Percentiles rank a stretch among this genome's conserved stretches.
phyloP scores from a whole-genome alignment of 176 grass and related monocot species.

The Alloteropsis semialata region DNA sequence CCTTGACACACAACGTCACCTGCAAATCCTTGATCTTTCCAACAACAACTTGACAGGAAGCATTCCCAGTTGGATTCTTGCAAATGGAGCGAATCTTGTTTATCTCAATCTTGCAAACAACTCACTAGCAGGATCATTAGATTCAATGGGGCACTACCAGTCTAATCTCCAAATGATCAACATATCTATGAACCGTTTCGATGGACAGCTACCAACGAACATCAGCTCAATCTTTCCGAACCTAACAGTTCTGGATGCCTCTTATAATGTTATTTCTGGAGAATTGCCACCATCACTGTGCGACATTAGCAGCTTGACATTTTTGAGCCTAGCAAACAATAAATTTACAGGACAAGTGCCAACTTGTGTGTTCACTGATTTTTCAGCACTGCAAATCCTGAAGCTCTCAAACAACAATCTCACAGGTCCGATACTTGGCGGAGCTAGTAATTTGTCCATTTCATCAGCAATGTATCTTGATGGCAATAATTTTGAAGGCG shows the following conservation, averaged over 20 bases:
- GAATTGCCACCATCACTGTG: neutral
- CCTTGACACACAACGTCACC: neutral
- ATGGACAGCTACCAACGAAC: neutral
- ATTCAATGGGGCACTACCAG: neutral
- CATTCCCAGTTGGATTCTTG: conserved; percentile 6
- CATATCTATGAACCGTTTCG: conserved; percentile 3
- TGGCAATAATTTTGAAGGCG: neutral
- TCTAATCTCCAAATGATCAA: neutral
- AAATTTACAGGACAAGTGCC: conserved; percentile 6
- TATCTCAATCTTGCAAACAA: conserved; percentile 12
- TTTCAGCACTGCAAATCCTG: neutral
- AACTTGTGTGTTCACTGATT: neutral
- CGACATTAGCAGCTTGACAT: neutral
- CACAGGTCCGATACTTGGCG: neutral
- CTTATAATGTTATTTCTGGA: conserved; percentile 6
- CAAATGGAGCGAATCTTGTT: neutral
- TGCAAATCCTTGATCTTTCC: conserved; percentile 15
- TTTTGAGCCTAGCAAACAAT: neutral
- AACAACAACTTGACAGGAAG: neutral
- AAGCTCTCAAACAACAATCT: conserved; percentile 1
- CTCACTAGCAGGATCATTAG: neutral
- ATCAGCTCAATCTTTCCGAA: conserved; percentile 16
- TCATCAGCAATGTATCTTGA: neutral
- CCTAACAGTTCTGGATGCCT: neutral
- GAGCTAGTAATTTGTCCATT: neutral